Percentiles rank a stretch among this genome's conserved stretches.
Conservation (phyloP, 768 basidiomycete genomes). For the Leccinum truebloodii region DNA sequence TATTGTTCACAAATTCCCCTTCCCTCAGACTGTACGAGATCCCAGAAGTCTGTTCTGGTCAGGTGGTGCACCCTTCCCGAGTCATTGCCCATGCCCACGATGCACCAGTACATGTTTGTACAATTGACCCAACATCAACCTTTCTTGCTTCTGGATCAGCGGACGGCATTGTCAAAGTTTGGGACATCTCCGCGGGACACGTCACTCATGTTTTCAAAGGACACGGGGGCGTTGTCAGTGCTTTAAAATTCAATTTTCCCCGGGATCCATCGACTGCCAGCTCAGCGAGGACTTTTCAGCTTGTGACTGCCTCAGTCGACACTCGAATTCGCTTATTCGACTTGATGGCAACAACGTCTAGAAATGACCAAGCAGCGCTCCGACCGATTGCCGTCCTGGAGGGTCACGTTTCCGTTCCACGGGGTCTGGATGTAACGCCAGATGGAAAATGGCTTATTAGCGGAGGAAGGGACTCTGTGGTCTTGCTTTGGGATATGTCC, state of each 20-base stretch:
- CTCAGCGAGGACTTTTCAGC: slow-evolving; percentile 61
- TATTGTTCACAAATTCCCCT: slow-evolving; percentile 80
- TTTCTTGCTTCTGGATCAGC: slow-evolving; percentile 95
- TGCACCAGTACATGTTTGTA: slow-evolving; percentile 90
- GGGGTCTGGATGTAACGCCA: slow-evolving; percentile 80
- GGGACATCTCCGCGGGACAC: slow-evolving; percentile 86
- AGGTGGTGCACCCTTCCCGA: slow-evolving; percentile 66
- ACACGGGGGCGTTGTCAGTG: slow-evolving; percentile 96
- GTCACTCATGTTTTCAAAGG: slow-evolving; percentile 95
- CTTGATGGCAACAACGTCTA: slow-evolving; percentile 63
- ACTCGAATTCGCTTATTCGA: slow-evolving; percentile 93
- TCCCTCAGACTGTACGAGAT: slow-evolving; percentile 84
- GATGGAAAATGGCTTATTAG: slow-evolving; percentile 92
- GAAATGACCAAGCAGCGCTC: slow-evolving; percentile 53
- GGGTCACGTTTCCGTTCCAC: slow-evolving; percentile 92
- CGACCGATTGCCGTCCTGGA: slow-evolving; percentile 84
- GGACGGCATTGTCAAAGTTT: slow-evolving; percentile 96
- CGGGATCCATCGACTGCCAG: slow-evolving; percentile 52
- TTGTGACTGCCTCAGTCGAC: slow-evolving; percentile 91
- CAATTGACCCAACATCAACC: slow-evolving; percentile 79
- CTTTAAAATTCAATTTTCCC: slow-evolving; percentile 82
- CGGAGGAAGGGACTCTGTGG: slow-evolving; percentile 91
- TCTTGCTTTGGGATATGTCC: slow-evolving; percentile 86
- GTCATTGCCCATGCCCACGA: slow-evolving; percentile 85
- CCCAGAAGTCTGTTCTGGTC: slow-evolving; percentile 49